These are phyloP conservation scores for Pisolithus thermaeus DNA, from an alignment of 1,284 basidiomycete genomes.

Conservation along the genomic window DNA sequence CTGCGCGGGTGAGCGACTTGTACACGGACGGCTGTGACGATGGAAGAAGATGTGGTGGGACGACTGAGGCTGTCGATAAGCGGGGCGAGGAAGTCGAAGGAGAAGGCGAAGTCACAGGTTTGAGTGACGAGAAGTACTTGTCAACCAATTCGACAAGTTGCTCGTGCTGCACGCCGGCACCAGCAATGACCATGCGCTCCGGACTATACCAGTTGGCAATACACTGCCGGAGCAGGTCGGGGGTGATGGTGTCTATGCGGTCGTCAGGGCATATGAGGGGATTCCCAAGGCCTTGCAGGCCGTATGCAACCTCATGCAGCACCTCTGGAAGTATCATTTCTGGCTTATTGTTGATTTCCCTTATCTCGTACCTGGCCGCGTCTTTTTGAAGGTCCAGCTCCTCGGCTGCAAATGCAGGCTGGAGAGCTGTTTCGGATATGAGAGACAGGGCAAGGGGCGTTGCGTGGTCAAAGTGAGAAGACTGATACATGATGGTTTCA, in stretches of 20 bases:
- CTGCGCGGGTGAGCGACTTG: conserved; percentile 66
- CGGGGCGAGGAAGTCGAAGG: conserved; percentile 27
- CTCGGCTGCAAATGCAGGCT: conserved; percentile 71
- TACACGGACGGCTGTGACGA: conserved; percentile 49
- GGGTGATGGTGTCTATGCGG: conserved; percentile 69
- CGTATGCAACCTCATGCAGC: conserved; percentile 83
- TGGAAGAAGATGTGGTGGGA: conserved; percentile 49
- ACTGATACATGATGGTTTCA: conserved; percentile 98
- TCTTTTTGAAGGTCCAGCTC: conserved; percentile 84
- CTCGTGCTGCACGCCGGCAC: conserved; percentile 88
- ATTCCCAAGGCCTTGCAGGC: conserved; percentile 79
- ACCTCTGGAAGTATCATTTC: conserved; percentile 96
- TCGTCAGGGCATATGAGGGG: conserved; percentile 86
- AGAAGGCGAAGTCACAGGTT: conserved; percentile 33
- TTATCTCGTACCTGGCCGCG: conserved; percentile 89
- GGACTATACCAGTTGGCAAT: conserved; percentile 87
- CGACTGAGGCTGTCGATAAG: conserved; percentile 30
- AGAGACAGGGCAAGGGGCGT: conserved; percentile 81
- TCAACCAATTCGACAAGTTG: conserved; percentile 82
- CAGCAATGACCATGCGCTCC: conserved; percentile 92
- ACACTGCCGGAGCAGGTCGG: conserved; percentile 58
- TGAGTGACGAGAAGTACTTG: conserved; percentile 78
- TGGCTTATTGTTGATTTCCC: conserved; percentile 85
- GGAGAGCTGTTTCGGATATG: conserved; percentile 86
- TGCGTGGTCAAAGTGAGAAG: conserved; percentile 85